Evolutionary conservation across 306 rosid species (phyloP).

Genomic region (Citrullus mucosospermus): DNA sequence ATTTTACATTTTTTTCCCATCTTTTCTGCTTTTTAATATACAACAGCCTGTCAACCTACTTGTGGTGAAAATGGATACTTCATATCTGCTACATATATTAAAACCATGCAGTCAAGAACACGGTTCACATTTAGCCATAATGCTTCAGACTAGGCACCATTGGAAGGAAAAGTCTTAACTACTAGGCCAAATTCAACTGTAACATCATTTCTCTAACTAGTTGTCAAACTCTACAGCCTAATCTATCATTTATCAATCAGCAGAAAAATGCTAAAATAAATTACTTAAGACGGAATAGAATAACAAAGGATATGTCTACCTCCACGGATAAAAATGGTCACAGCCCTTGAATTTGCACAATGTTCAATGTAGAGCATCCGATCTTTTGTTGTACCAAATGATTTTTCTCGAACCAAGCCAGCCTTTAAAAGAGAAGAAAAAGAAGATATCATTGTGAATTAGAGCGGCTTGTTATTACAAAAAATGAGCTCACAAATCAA

Average conservation of each 20-base stretch:
- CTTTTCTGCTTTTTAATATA: not conserved
- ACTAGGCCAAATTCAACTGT: not conserved
- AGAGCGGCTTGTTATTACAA: not conserved
- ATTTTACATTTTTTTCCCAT: not conserved
- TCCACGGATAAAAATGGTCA: constrained; percentile 83
- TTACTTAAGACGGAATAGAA: not conserved
- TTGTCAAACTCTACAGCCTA: not conserved
- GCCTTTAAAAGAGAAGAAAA: constrained; percentile 29
- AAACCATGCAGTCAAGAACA: not conserved
- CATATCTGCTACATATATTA: not conserved
- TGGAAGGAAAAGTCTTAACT: not conserved
- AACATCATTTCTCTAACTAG: not conserved
- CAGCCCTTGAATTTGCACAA: constrained; percentile 97
- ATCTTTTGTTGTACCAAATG: constrained; percentile 96
- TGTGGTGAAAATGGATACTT: not conserved
- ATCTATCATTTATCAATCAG: not conserved
- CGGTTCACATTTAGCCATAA: not conserved
- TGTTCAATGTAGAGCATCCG: constrained; percentile 94
- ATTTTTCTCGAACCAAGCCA: constrained; percentile 84
- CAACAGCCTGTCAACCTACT: not conserved
- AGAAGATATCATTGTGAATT: not conserved
- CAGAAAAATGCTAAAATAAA: not conserved
- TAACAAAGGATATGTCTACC: constrained; percentile 27
- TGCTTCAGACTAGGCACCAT: not conserved
- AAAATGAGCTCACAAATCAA: not conserved